Percentiles rank a stretch among this genome's conserved stretches.
These are phyloP conservation scores for Cladosporium sp. DNA, from an alignment of 2,329 filamentous ascomycete species.

Conservation along the genomic window DNA sequence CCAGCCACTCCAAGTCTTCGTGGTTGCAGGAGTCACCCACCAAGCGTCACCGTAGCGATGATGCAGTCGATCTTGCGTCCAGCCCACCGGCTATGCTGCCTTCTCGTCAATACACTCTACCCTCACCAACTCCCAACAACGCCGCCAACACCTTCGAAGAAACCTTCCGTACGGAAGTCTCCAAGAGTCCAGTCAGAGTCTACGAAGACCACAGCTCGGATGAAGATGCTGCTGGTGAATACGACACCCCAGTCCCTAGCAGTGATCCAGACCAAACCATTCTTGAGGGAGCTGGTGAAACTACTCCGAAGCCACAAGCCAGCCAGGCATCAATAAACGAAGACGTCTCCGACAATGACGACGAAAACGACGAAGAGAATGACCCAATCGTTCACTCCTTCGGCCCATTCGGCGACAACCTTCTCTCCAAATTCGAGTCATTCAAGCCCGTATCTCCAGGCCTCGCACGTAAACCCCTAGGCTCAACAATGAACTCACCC, in stretches of 20 bases:
- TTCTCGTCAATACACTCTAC: slow-evolving; percentile 44
- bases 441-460: slow-evolving; percentile 66
- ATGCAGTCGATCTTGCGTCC: slow-evolving; percentile 46
- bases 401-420: slow-evolving; percentile 79
- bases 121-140: slow-evolving; percentile 67
- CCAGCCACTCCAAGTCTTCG: slow-evolving; percentile 58
- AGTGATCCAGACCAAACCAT: slow-evolving; percentile 9
- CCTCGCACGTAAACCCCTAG: slow-evolving; percentile 33
- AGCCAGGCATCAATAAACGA: slow-evolving; percentile 38
- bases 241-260: slow-evolving; percentile 19
- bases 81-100: slow-evolving; percentile 59
- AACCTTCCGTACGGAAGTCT: slow-evolving; percentile 40
- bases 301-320: slow-evolving; percentile 20
- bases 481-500: slow-evolving; percentile 25
- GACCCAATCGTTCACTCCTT: slow-evolving; percentile 91
- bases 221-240: slow-evolving; percentile 38
- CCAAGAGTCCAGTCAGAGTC: slow-evolving; percentile 54
- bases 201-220: slow-evolving; percentile 67
- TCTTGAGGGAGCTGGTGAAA: slow-evolving; percentile 1
- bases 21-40: slow-evolving; percentile 55
- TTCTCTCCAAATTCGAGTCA: slow-evolving; percentile 75
- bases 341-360: slow-evolving; percentile 71
- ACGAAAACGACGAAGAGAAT: slow-evolving; percentile 86
- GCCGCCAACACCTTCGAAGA: slow-evolving; percentile 38
- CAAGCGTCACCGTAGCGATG: slow-evolving; percentile 45